A percentile compares a stretch with the other conserved stretches of the same genome.
Conservation (phyloP, 2,329 filamentous ascomycete species). For the Colletotrichum neosansevieriae region DNA sequence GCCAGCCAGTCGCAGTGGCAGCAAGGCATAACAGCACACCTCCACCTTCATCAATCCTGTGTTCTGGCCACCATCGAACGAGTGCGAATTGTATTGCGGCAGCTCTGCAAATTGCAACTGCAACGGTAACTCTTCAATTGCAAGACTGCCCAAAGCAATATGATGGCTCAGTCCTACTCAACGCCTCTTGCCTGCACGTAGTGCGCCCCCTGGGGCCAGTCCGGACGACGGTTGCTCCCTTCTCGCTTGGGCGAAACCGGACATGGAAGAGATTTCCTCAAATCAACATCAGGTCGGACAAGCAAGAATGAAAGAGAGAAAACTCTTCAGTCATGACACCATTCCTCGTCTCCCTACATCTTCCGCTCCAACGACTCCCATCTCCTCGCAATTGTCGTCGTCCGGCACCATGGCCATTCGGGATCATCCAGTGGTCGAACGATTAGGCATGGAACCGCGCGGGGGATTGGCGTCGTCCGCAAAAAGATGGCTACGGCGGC, state of each 20-base stretch:
- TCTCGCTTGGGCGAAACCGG: slow-evolving; percentile 8
- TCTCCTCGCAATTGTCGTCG: slow-evolving; percentile 13
- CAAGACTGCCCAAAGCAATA: slow-evolving; percentile 3
- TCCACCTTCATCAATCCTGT: slow-evolving; percentile 13
- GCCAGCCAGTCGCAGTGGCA: slow-evolving; percentile 2
- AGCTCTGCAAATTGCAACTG: slow-evolving; percentile 11
- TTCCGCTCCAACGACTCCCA: slow-evolving; percentile 12
- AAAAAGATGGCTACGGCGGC: slow-evolving; percentile 26
- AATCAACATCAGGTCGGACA: not conserved
- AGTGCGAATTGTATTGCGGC: slow-evolving; percentile 1
- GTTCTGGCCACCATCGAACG: slow-evolving; percentile 24
- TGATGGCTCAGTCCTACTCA: slow-evolving; percentile 15
- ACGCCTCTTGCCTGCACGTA: slow-evolving; percentile 10
- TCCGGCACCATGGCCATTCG: slow-evolving; percentile 3
- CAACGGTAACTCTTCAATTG: slow-evolving; percentile 4
- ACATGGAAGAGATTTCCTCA: slow-evolving; percentile 4
- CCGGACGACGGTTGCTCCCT: slow-evolving; percentile 25
- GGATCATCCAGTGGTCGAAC: slow-evolving; percentile 28
- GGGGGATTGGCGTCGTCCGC: slow-evolving; percentile 27
- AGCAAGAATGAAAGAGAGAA: slow-evolving; percentile 2
- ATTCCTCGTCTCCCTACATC: slow-evolving; percentile 30
- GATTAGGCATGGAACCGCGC: slow-evolving; percentile 32
- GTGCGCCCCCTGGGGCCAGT: not conserved
- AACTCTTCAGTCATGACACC: slow-evolving; percentile 8
- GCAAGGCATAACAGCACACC: not conserved